These are phyloP conservation scores for Arthrobotrys entomopaga DNA, from an alignment of 2,329 filamentous ascomycete species.

Conservation along the genomic window DNA sequence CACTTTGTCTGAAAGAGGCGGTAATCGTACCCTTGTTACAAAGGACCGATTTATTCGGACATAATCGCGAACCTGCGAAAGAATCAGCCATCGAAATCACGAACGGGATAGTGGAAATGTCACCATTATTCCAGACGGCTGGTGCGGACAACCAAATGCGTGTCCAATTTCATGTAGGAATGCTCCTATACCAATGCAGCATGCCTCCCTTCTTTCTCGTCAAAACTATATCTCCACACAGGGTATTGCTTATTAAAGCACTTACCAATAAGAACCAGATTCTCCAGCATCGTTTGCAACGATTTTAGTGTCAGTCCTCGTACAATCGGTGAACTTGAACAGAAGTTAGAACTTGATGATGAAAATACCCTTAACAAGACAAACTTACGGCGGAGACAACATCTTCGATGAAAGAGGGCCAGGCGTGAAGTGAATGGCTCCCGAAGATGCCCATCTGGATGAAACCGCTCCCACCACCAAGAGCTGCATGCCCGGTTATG, in stretches of 20 bases:
- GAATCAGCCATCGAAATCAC: background rate
- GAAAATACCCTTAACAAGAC: background rate
- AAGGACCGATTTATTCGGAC: slow-evolving; percentile 56
- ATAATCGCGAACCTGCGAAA: slow-evolving; percentile 54
- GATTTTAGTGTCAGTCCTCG: slow-evolving; percentile 80
- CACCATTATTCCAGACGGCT: slow-evolving; percentile 91
- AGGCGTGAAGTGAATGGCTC: slow-evolving; percentile 90
- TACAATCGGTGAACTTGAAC: slow-evolving; percentile 82
- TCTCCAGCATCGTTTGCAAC: slow-evolving; percentile 89
- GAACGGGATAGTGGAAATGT: background rate
- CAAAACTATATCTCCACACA: slow-evolving; percentile 6
- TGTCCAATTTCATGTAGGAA: slow-evolving; percentile 93
- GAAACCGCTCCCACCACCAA: slow-evolving; percentile 79
- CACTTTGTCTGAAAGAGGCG: slow-evolving; percentile 18
- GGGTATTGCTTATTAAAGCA: background rate
- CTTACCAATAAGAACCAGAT: slow-evolving; percentile 88
- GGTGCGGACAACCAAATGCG: slow-evolving; percentile 87
- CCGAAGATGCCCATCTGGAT: slow-evolving; percentile 85
- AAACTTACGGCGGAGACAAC: slow-evolving; percentile 70
- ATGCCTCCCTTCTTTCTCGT: slow-evolving; percentile 33
- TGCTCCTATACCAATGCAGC: slow-evolving; percentile 75
- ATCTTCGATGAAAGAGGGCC: slow-evolving; percentile 88
- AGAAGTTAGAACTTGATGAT: background rate
- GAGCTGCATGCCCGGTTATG: slow-evolving; percentile 81
- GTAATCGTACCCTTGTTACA: slow-evolving; percentile 53